Conservation (phyloP, 768 basidiomycete species). For the Psilocybe subaeruginosa region DNA sequence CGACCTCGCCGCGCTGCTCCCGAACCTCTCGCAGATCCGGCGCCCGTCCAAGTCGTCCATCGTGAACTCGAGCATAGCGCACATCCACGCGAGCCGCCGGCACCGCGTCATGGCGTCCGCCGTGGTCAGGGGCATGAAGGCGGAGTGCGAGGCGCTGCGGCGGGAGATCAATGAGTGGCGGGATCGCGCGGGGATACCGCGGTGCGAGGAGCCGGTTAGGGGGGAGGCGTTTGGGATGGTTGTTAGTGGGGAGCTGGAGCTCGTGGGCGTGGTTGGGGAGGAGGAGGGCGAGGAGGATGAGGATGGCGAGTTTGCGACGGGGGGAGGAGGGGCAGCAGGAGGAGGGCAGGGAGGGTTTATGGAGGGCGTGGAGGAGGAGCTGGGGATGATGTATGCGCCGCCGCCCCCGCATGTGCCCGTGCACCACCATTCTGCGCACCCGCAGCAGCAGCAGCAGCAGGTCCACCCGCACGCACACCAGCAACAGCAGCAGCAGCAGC, state of each 20-base stretch:
- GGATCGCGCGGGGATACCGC: constrained; percentile 69
- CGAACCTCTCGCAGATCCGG: constrained; percentile 88
- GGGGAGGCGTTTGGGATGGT: constrained; percentile 76
- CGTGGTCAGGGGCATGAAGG: constrained; percentile 78
- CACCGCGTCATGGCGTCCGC: constrained; percentile 81
- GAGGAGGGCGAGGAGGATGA: constrained; percentile 53
- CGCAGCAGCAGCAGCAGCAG: constrained; percentile 7
- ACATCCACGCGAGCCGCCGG: constrained; percentile 81
- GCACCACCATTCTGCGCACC: constrained; percentile 10
- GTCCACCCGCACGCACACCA: constrained; percentile 1
- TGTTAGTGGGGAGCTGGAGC: constrained; percentile 70
- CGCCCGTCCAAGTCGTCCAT: constrained; percentile 96
- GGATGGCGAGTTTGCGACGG: constrained; percentile 42
- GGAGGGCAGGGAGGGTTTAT: constrained; percentile 25
- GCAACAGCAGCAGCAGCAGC: constrained; percentile 22
- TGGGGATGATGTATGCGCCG: constrained; percentile 30
- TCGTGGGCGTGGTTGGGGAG: constrained; percentile 50
- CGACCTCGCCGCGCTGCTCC: constrained; percentile 91
- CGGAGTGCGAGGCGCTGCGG: constrained; percentile 85
- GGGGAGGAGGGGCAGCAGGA: constrained; percentile 30
- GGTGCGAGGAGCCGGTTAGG: constrained; percentile 73
- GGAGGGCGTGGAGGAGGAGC: constrained; percentile 28
- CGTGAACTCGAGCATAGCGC: constrained; percentile 93
- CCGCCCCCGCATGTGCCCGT: constrained; percentile 16
- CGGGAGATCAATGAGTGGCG: constrained; percentile 95